A percentile compares a stretch with the other conserved stretches of the same genome.
Conservation (phyloP, 306 rosid genomes). For the Nissolia schottii region DNA sequence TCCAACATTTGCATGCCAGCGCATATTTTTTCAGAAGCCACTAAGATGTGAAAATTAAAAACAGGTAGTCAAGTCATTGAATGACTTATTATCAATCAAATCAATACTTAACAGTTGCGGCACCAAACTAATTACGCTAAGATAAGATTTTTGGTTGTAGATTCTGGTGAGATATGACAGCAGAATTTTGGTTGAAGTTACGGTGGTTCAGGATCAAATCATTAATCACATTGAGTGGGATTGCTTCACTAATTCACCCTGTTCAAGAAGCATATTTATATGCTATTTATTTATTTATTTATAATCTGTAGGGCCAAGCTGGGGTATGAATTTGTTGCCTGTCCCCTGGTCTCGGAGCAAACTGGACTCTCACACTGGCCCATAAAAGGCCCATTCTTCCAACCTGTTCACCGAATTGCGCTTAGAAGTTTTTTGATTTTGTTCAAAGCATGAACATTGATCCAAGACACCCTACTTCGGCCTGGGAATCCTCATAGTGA, state of each 20-base stretch:
- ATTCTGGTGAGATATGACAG: background rate
- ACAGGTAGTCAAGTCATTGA: background rate
- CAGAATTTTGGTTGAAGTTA: background rate
- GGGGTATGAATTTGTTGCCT: background rate
- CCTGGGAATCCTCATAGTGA: background rate
- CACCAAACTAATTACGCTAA: background rate
- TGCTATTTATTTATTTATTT: background rate
- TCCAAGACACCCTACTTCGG: constrained; percentile 9
- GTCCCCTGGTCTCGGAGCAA: constrained; percentile 1
- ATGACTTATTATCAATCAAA: background rate
- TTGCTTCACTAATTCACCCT: background rate
- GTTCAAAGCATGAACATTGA: background rate
- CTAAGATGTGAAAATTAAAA: background rate
- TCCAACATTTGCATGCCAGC: too few species aligned
- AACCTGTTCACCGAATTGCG: background rate
- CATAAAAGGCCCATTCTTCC: constrained; percentile 20
- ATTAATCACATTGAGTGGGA: background rate
- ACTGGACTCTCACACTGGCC: background rate
- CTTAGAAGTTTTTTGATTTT: background rate
- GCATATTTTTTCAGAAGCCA: too few species aligned
- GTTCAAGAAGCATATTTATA: background rate
- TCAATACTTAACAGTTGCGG: background rate
- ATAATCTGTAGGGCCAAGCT: background rate
- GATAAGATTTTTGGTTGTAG: background rate
- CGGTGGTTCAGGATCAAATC: background rate